Conservation (phyloP, 1,139 yeast genomes). For the Lodderomyces jiufengensis region DNA sequence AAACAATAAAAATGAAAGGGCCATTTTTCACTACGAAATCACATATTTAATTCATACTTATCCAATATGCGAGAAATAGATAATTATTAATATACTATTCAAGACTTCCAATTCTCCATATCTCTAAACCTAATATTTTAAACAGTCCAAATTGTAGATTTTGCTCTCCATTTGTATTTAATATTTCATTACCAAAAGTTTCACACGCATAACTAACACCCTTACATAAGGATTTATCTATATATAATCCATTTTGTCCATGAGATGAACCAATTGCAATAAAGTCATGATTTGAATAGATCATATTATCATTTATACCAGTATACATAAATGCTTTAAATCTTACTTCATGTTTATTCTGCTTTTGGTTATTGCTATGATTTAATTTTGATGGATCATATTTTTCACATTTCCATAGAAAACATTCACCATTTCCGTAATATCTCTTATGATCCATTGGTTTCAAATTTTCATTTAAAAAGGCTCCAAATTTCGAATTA, state of each 20-base stretch:
- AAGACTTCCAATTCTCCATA: conserved; percentile 68
- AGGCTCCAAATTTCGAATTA: conserved; percentile 77
- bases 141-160: conserved; percentile 53
- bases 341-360: conserved; percentile 21
- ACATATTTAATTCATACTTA: too few species aligned
- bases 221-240: conserved; percentile 65
- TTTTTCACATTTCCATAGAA: conserved; percentile 72
- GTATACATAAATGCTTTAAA: conserved; percentile 87
- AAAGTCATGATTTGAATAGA: conserved; percentile 75
- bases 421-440: conserved; percentile 94
- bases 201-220: conserved; percentile 79
- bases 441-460: conserved; percentile 70
- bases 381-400: conserved; percentile 19
- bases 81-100: too few species aligned
- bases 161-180: conserved; percentile 30
- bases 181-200: conserved; percentile 87
- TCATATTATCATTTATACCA: conserved; percentile 80
- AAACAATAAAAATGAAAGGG: too few species aligned
- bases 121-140: conserved; percentile 71
- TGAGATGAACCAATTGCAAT: conserved; percentile 86
- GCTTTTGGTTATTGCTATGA: conserved; percentile 8
- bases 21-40: too few species aligned
- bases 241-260: conserved; percentile 91
- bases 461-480: conserved; percentile 67
- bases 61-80: too few species aligned